These are phyloP conservation scores for Theileria equi DNA, from an alignment of 169 alveolate genomes.

Conservation along the genomic window DNA sequence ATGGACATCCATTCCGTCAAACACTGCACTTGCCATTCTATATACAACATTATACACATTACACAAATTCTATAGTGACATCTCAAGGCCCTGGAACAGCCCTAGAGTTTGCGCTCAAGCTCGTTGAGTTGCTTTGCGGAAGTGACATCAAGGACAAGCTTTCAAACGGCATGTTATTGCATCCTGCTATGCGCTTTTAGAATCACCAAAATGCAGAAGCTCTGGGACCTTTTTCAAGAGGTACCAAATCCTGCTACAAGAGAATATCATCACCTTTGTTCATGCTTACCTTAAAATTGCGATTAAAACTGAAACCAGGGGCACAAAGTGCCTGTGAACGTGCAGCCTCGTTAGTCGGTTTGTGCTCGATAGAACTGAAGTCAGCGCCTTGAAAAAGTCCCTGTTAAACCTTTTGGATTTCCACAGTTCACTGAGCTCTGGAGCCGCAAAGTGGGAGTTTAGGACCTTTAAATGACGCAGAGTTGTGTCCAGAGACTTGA, in stretches of 20 bases:
- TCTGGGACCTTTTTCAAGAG: background rate
- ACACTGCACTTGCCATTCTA: background rate
- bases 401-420: no score
- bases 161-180: constrained; percentile 44
- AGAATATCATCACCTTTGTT: background rate
- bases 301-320: constrained; percentile 24
- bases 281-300: constrained; percentile 16
- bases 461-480: no score
- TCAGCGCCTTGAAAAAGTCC: no score
- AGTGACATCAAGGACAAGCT: constrained; percentile 47
- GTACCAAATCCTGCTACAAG: background rate
- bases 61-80: constrained; percentile 47
- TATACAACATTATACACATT: background rate
- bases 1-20: no score
- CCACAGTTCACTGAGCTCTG: no score
- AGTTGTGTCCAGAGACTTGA: no score
- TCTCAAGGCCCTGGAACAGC: constrained; percentile 79
- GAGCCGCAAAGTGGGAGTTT: no score
- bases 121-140: constrained; percentile 69
- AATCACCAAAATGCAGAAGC: background rate
- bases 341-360: constrained; percentile 50
- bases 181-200: constrained; percentile 24
- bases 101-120: constrained; percentile 70
- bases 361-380: no score
- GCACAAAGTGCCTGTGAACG: constrained; percentile 47